Conservation (phyloP, 495 filamentous ascomycete genomes). For the Cenococcum geophilum region DNA sequence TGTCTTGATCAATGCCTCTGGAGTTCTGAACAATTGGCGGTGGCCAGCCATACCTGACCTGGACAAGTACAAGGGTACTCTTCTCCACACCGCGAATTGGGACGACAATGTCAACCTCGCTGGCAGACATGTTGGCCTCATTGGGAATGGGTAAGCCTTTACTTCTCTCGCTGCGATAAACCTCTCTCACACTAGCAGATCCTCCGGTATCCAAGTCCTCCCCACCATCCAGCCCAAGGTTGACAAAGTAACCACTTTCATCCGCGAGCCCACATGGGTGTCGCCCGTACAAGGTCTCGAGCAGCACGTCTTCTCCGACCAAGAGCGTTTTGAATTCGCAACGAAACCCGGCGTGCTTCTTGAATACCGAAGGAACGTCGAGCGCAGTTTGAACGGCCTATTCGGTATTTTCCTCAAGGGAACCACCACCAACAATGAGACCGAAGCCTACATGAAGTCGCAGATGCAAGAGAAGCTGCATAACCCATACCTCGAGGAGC, state of each 20-base stretch:
- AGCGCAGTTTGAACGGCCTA: slow-evolving; percentile 41
- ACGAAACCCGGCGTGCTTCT: slow-evolving; percentile 26
- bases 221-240: slow-evolving; percentile 29
- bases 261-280: slow-evolving; percentile 37
- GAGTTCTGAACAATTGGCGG: slow-evolving; percentile 37
- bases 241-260: slow-evolving; percentile 32
- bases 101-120: slow-evolving; percentile 28
- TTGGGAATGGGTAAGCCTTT: slow-evolving; percentile 29
- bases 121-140: slow-evolving; percentile 31
- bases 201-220: slow-evolving; percentile 35
- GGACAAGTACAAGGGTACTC: slow-evolving; percentile 32
- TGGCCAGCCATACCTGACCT: slow-evolving; percentile 37
- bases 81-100: slow-evolving; percentile 37
- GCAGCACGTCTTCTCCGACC: slow-evolving; percentile 36
- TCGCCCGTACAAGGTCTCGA: slow-evolving; percentile 38
- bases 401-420: slow-evolving; percentile 45
- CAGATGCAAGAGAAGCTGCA: slow-evolving; percentile 44
- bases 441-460: slow-evolving; percentile 27
- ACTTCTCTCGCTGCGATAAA: neutral
- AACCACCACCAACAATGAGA: slow-evolving; percentile 39
- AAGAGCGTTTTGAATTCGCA: slow-evolving; percentile 36
- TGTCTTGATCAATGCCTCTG: slow-evolving; percentile 34
- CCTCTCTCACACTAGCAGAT: slow-evolving; percentile 25
- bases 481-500: slow-evolving; percentile 32
- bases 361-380: slow-evolving; percentile 27